A percentile compares a stretch with the other conserved stretches of the same genome.
Conservation (phyloP, 2,329 filamentous ascomycete species). For the Cytospora chrysosperma region DNA sequence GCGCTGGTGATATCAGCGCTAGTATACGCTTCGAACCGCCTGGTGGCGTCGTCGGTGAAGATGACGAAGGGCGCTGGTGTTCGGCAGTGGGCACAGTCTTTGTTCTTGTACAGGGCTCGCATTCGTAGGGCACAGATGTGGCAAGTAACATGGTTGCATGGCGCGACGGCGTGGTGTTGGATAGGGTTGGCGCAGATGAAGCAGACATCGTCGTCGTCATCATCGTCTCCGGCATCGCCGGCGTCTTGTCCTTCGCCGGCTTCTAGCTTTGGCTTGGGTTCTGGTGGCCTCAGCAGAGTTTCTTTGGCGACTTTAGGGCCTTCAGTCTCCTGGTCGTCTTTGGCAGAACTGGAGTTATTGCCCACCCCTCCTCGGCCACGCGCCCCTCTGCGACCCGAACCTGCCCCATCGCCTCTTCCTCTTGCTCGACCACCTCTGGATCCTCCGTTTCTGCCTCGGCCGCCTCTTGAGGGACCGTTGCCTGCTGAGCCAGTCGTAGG, state of each 20-base stretch:
- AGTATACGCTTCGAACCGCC: slow-evolving; percentile 82
- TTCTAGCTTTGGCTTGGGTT: slow-evolving; percentile 14
- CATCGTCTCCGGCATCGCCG: slow-evolving; percentile 50
- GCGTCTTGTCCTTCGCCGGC: slow-evolving; percentile 22
- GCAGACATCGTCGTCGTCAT: slow-evolving; percentile 81
- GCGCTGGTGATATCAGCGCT: slow-evolving; percentile 70
- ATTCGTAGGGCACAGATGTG: slow-evolving; percentile 92
- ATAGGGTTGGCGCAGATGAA: slow-evolving; percentile 96
- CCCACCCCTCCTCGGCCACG: slow-evolving; percentile 35
- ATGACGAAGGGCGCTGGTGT: slow-evolving; percentile 78
- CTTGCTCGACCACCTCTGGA: slow-evolving; percentile 44
- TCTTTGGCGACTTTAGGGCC: slow-evolving; percentile 18
- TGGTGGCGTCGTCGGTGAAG: slow-evolving; percentile 82
- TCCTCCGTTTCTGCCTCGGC: slow-evolving; percentile 44
- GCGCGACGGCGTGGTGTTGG: slow-evolving; percentile 81
- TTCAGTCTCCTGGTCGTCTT: slow-evolving; percentile 9
- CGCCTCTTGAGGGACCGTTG: slow-evolving; percentile 26
- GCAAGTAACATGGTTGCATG: slow-evolving; percentile 95
- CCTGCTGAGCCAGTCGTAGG: slow-evolving; percentile 27
- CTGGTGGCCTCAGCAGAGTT: slow-evolving; percentile 6
- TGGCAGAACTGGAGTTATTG: slow-evolving; percentile 21
- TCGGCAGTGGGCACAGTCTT: slow-evolving; percentile 93
- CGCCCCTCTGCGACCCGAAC: slow-evolving; percentile 38
- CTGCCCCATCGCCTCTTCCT: slow-evolving; percentile 34
- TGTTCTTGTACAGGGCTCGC: slow-evolving; percentile 92